A percentile compares a stretch with the other conserved stretches of the same genome.
phyloP scores from a whole-genome alignment of 2,329 filamentous ascomycete genomes.

The Pestalotiopsis sp. region DNA sequence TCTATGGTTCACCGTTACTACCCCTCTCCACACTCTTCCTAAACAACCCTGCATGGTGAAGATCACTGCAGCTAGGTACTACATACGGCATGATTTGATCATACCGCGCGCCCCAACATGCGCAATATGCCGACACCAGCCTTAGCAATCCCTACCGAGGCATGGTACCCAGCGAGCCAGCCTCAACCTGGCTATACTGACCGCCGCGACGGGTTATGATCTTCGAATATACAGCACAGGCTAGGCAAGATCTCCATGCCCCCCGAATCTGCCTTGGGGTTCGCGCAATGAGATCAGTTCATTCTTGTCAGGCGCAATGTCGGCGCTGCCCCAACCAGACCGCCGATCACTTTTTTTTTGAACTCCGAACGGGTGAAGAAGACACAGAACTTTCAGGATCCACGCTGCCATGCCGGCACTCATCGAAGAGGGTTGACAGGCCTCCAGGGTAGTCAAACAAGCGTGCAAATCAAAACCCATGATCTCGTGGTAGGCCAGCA shows the following conservation, averaged over 20 bases:
- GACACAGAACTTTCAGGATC: not conserved
- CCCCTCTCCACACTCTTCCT: not conserved
- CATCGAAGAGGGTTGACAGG: not conserved
- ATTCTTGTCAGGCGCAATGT: not conserved
- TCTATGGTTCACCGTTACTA: not conserved
- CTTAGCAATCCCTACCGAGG: not conserved
- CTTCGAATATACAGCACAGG: not conserved
- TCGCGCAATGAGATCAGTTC: not conserved
- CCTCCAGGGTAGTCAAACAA: not conserved
- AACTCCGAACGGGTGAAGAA: not conserved
- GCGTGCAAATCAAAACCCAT: not conserved
- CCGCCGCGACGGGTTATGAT: not conserved
- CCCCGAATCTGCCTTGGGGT: not conserved
- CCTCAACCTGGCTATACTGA: not conserved
- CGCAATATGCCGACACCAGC: not conserved
- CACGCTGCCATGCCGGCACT: not conserved
- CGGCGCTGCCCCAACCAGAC: not conserved
- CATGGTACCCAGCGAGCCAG: not conserved
- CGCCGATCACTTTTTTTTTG: not conserved
- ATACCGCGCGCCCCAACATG: not conserved
- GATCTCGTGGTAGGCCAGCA: not conserved
- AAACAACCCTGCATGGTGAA: not conserved
- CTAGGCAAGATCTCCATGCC: not conserved
- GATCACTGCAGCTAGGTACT: not conserved
- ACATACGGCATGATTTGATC: not conserved